phyloP scores from a whole-genome alignment of 1,284 basidiomycete species.

The Ceratobasidium sp. region DNA sequence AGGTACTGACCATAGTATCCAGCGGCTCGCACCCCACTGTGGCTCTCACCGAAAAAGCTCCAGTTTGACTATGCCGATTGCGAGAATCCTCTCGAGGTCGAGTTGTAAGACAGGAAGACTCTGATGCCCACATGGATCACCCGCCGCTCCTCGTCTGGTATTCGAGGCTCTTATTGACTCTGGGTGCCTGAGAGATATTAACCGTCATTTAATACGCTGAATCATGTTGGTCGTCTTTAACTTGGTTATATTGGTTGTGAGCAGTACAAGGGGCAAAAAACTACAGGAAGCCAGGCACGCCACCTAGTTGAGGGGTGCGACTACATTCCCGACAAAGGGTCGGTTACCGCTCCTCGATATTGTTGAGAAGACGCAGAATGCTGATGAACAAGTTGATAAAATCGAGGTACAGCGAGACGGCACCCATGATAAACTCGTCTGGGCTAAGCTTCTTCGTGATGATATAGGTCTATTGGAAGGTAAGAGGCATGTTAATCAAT shows the following conservation, averaged over 20 bases:
- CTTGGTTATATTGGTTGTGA: conserved; percentile 8
- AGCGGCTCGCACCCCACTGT: too few species aligned
- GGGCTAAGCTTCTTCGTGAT: conserved; percentile 84
- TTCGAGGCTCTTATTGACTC: neutral
- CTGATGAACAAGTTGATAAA: conserved; percentile 64
- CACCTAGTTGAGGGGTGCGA: neutral
- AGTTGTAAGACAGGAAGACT: neutral
- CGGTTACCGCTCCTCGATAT: conserved; percentile 59
- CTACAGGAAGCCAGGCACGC: neutral
- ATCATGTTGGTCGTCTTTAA: neutral
- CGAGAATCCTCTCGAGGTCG: neutral
- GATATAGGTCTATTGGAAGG: conserved; percentile 66
- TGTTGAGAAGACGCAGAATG: conserved; percentile 77
- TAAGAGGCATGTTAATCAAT: conserved; percentile 6
- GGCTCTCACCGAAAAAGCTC: too few species aligned
- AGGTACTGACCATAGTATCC: neutral
- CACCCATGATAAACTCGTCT: conserved; percentile 88
- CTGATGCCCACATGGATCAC: neutral
- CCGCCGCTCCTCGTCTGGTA: neutral
- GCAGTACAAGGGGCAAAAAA: neutral
- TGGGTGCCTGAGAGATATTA: too few species aligned
- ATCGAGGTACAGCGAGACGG: conserved; percentile 90
- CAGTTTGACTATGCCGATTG: neutral
- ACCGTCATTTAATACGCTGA: conserved; percentile 25
- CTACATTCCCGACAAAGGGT: conserved; percentile 45